Conservation (phyloP, 2,329 filamentous ascomycete genomes). For the Paraconiothyrium brasiliense region DNA sequence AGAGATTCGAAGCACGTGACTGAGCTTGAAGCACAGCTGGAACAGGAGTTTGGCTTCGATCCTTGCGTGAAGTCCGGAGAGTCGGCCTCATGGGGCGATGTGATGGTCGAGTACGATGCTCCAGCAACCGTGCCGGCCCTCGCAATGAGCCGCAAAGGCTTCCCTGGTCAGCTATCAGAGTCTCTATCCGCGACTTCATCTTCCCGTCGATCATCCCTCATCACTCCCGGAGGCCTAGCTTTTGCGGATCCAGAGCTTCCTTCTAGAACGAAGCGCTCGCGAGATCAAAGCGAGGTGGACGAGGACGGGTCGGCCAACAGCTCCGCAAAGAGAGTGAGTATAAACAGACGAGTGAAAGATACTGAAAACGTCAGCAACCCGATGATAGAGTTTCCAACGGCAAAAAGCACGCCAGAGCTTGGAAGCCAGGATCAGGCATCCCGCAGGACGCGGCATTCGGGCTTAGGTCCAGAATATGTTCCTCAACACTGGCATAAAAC, state of each 20-base stretch:
- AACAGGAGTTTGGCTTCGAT: constrained; percentile 4
- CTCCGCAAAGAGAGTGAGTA: too few relatives aligned
- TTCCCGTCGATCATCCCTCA: background rate
- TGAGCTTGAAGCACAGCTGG: background rate
- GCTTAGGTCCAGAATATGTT: constrained; percentile 21
- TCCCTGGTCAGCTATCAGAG: background rate
- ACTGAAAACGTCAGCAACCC: background rate
- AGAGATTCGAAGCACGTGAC: background rate
- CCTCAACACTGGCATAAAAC: constrained; percentile 28
- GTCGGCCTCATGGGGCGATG: background rate
- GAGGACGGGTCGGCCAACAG: background rate
- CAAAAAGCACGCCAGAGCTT: background rate
- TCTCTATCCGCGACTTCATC: background rate
- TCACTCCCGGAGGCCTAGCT: background rate
- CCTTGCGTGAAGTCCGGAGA: background rate
- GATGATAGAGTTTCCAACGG: background rate
- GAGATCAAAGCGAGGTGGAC: background rate
- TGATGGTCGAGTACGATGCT: background rate
- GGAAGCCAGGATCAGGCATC: background rate
- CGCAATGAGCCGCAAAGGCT: background rate
- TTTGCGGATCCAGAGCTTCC: background rate
- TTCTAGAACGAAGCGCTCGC: constrained; percentile 4
- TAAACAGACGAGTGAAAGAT: background rate
- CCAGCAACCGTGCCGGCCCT: background rate
- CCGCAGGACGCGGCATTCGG: constrained; percentile 29